Evolutionary conservation across 169 alveolate genomes (phyloP).

Genomic region (Eimeria falciformis): DNA sequence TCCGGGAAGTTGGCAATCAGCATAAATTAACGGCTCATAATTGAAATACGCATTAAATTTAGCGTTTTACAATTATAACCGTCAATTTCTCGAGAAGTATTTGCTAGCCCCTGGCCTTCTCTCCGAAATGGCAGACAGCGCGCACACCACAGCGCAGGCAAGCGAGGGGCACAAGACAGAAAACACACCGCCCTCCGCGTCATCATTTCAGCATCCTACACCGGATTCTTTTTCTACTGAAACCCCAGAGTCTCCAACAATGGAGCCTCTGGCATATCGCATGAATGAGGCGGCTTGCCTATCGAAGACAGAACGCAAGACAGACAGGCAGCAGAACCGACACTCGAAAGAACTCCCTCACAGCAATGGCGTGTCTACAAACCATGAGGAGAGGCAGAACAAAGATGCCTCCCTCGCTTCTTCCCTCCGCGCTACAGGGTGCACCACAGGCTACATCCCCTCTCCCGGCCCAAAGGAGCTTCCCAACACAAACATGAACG

Average conservation of each 20-base stretch:
- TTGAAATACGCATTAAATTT: no score
- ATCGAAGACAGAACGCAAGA: background rate
- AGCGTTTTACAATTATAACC: no score
- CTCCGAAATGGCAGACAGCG: conserved; percentile 53
- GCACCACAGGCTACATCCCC: conserved; percentile 55
- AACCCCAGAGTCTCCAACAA: conserved; percentile 62
- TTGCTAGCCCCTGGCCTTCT: conserved; percentile 16
- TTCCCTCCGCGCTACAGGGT: conserved; percentile 41
- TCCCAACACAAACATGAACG: conserved; percentile 66
- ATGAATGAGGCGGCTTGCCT: conserved; percentile 40
- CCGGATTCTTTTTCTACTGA: conserved; percentile 42
- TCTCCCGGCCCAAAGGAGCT: conserved; percentile 70
- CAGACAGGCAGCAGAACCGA: background rate
- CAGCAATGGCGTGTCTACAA: conserved; percentile 24
- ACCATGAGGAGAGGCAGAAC: background rate
- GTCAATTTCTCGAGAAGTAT: no score
- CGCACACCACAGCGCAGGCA: conserved; percentile 47
- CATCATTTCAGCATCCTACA: conserved; percentile 64
- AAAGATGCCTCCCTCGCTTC: background rate
- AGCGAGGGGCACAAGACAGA: background rate
- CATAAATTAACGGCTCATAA: no score
- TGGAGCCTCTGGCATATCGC: conserved; percentile 49
- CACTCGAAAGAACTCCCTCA: background rate
- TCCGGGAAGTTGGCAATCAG: no score
- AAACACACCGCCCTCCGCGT: background rate